Evolutionary conservation across 768 basidiomycete species (phyloP).

Genomic region (Rhodotorula paludigena): DNA sequence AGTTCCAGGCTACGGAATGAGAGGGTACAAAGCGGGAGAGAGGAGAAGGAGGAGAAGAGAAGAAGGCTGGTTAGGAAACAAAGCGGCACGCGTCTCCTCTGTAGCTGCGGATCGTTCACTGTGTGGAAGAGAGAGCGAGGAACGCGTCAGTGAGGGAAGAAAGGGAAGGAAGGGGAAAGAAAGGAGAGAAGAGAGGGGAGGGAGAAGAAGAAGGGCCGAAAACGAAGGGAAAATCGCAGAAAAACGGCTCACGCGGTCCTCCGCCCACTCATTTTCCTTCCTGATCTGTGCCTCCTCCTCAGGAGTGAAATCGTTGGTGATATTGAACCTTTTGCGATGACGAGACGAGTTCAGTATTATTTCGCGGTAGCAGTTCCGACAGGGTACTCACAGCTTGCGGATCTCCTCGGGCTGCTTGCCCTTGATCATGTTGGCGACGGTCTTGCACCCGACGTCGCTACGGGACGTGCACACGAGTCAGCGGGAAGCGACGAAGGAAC

Average conservation of each 20-base stretch:
- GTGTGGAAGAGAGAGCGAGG: too few species aligned
- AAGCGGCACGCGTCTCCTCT: too few species aligned
- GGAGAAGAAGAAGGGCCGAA: too few species aligned
- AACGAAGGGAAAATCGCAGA: too few species aligned
- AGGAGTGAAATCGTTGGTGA: conserved; percentile 84
- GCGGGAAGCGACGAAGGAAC: background rate
- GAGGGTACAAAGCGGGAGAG: too few species aligned
- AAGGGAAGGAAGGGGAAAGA: too few species aligned
- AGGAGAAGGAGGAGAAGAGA: too few species aligned
- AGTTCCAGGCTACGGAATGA: too few species aligned
- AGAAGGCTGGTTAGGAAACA: too few species aligned
- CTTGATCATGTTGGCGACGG: conserved; percentile 99
- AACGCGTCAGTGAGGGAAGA: too few species aligned
- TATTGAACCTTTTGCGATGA: conserved; percentile 41
- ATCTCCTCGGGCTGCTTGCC: conserved; percentile 99
- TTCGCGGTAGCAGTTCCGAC: background rate
- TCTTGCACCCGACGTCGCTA: conserved; percentile 96
- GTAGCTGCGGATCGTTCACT: too few species aligned
- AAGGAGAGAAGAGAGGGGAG: too few species aligned
- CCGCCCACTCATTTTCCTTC: conserved; percentile 73
- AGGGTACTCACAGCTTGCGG: conserved; percentile 79
- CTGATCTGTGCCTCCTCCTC: conserved; percentile 99
- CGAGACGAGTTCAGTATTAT: conserved; percentile 1
- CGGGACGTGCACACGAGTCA: background rate
- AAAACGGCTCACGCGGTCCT: conserved; percentile 37